Conservation (phyloP, 306 rosid genomes). For the Senna siamea region DNA sequence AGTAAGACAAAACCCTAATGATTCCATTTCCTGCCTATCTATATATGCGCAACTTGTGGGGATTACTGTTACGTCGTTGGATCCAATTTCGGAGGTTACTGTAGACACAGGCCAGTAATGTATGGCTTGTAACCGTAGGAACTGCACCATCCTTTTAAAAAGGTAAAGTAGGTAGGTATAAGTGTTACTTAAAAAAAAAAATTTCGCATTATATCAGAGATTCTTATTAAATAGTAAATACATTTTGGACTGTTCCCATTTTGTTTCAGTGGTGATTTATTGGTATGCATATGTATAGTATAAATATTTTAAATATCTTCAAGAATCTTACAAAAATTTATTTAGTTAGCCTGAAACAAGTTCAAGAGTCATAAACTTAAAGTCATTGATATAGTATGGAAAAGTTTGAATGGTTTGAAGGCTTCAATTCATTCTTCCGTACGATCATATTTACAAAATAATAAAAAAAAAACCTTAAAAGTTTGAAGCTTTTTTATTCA, state of each 20-base stretch:
- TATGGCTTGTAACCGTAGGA: background rate
- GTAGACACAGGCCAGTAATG: background rate
- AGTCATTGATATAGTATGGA: background rate
- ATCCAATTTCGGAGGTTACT: slow-evolving; percentile 30
- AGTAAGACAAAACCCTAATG: slow-evolving; percentile 37
- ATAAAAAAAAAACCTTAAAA: too few species aligned
- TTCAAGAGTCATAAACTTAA: too few species aligned
- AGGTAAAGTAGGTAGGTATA: background rate
- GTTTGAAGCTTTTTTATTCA: background rate
- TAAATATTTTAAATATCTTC: too few species aligned
- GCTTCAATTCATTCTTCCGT: background rate
- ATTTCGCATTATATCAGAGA: too few species aligned
- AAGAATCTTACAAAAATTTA: background rate
- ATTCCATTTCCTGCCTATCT: slow-evolving; percentile 9
- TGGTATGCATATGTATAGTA: too few species aligned
- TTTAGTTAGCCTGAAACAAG: too few species aligned
- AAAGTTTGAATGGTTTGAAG: background rate
- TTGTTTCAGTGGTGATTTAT: background rate
- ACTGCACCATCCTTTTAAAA: slow-evolving; percentile 1
- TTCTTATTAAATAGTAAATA: background rate
- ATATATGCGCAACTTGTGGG: slow-evolving; percentile 23
- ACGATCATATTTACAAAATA: background rate
- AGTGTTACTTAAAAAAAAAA: background rate
- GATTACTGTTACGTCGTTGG: background rate
- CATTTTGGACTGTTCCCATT: background rate